Percentiles rank a stretch among this genome's conserved stretches.
Conservation (phyloP, 2,329 filamentous ascomycete species). For the Phaeomoniella chlamydospora region DNA sequence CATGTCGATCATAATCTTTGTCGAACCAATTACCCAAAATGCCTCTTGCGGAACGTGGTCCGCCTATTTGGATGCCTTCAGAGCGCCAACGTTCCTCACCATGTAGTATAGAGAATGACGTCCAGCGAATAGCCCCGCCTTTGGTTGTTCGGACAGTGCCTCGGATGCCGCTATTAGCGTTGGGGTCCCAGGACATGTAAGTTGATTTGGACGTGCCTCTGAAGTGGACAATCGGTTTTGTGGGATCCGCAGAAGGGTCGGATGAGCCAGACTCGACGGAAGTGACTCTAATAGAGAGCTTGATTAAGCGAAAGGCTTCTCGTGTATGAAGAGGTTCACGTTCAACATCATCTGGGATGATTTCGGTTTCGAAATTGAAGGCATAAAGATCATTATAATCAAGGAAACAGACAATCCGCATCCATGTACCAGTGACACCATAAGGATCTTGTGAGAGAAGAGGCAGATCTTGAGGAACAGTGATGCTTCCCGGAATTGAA, state of each 20-base stretch:
- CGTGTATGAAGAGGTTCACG: slow-evolving; percentile 42
- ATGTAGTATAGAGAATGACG: slow-evolving; percentile 42
- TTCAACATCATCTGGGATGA: slow-evolving; percentile 26
- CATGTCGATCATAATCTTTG: slow-evolving; percentile 52
- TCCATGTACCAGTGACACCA: slow-evolving; percentile 55
- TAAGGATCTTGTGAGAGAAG: slow-evolving; percentile 52
- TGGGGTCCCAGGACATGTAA: slow-evolving; percentile 52
- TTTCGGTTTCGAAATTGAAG: slow-evolving; percentile 51
- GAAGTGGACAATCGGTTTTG: slow-evolving; percentile 54
- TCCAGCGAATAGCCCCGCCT: slow-evolving; percentile 63
- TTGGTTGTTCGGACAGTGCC: slow-evolving; percentile 52
- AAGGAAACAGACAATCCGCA: slow-evolving; percentile 35
- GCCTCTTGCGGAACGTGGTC: slow-evolving; percentile 47
- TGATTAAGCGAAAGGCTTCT: slow-evolving; percentile 57
- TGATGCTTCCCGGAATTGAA: slow-evolving; percentile 16
- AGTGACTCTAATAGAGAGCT: slow-evolving; percentile 51
- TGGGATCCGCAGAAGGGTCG: slow-evolving; percentile 38
- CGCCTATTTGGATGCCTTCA: slow-evolving; percentile 62
- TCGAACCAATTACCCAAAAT: slow-evolving; percentile 69
- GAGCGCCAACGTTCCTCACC: slow-evolving; percentile 57
- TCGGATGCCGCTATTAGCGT: slow-evolving; percentile 51
- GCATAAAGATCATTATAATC: slow-evolving; percentile 60
- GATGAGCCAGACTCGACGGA: slow-evolving; percentile 31
- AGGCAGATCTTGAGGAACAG: slow-evolving; percentile 11
- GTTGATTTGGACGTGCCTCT: slow-evolving; percentile 45